Base-by-base conservation (phyloP, 2,329 filamentous ascomycete species). In the Macrophomina phaseolina region DNA sequence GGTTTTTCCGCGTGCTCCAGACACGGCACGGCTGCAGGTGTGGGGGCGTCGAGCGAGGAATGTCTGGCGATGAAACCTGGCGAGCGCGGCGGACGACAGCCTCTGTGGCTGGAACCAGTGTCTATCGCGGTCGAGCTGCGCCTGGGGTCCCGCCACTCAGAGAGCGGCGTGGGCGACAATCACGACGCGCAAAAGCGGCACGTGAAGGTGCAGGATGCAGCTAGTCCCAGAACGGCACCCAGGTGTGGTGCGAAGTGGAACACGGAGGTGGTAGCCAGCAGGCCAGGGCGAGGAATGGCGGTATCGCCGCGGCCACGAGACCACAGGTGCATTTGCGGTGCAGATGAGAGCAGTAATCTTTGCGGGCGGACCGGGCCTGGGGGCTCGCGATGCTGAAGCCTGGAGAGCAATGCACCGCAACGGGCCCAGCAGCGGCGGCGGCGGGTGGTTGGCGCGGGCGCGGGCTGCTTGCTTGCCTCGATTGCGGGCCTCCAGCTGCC, bases 261-360 rank as follows among this genome's bases (percentile, higher is more conserved):
- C 58, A 62, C 58, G 58, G 58, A 62, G 42, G 58, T 48, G 42
- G 58, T 62, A 62, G 49, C 58, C 42, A 62, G 61, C 61, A 64
- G 61, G 49, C 5, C 48, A 53, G 61, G 61, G 32, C 46, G 61
- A 64, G 61, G 49, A 45, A 64, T 52, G 49, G 61, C 61, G 49
- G 61, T 64, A 53, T 40, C 46, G 49, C 42, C 28, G 45, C 49
- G 61, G 61, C 64, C 64, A 66, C 64, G 64, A 66, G 64, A 66
- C 64, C 64, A 60, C 46, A 45, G 34, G 36, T 66, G 64, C 64
- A 66, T 53, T 61, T 12, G 42, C 40, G 28, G 45, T 66, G 64
- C 64, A 66, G 64, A 60, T 61, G 64, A 66, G 46, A 51, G 64
- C 53, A 60, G 53, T 66, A 61, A 45, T 66, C 53, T 42, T 66